Base-by-base conservation (phyloP, 768 basidiomycete species). In the Amanita jacksonii region DNA sequence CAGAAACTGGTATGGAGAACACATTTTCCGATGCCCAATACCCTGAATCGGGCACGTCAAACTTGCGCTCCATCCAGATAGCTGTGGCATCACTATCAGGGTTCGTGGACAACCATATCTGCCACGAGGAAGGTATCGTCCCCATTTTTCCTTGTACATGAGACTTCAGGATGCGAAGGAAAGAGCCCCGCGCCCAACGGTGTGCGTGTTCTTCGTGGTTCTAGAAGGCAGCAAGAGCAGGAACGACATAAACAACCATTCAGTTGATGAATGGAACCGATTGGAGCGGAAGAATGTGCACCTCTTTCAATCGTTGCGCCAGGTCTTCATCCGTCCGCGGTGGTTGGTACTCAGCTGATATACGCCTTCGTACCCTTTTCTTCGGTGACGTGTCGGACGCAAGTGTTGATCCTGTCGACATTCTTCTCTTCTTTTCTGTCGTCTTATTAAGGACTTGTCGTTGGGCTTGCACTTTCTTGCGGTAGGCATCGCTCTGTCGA, bases 1-100 rank as follows among this genome's bases (percentile, higher is more conserved):
- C 53, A 5, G 60, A 53, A 10, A 75, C 52, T 0, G 81, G 78
- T 38, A 86, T 78, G 12, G 77, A 70, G 56, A 84, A 84, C 3
- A 81, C 61, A 5, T 57, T 57, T 47, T 80, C 81, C 12, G 70
- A 67, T 4, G 62, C 61, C 84, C 84, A 85, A 30, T 62, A 48
- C 2, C 83, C 83, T 2, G 80, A 80, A 5, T 63, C 57, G 0
- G 81, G 80, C 9, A 85, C 69, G 49, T 79, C 69, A 48, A 88
- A 86, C 59, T 89, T 89, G 51, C 70, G 69, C 53, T 86, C 79
- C 32, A 87, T 52, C 85, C 85, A 88, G 30, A 86, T 85, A 3
- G 84, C 83, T 6, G 85, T 87, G 15, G 74, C 76, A 52, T 86
- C 83, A 51, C 69, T 77, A 46, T 78, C 78, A 9, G 76, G 74